phyloP scores from a whole-genome alignment of 2,329 filamentous ascomycete genomes.

The Basipetospora chlamydospora region DNA sequence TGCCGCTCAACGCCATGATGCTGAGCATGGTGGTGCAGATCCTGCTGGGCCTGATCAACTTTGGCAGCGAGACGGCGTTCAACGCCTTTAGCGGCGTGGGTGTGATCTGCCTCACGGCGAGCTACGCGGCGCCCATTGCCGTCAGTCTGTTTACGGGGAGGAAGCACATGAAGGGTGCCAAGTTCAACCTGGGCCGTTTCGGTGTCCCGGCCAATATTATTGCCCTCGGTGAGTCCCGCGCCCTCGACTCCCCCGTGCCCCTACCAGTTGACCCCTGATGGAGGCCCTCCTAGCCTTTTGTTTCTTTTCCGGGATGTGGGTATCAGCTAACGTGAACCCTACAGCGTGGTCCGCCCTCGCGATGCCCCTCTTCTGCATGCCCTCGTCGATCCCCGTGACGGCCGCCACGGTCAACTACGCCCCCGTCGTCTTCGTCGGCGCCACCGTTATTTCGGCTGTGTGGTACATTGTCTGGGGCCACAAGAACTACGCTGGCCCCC shows the following conservation, averaged over 20 bases:
- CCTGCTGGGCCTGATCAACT: conserved; percentile 51
- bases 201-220: conserved; percentile 49
- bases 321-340: not conserved
- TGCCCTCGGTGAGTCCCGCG: conserved; percentile 38
- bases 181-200: conserved; percentile 47
- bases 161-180: conserved; percentile 38
- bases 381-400: conserved; percentile 45
- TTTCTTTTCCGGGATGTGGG: too few species aligned
- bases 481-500: conserved; percentile 52
- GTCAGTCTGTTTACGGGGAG: conserved; percentile 48
- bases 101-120: conserved; percentile 54
- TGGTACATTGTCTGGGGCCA: conserved; percentile 61
- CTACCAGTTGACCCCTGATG: too few species aligned
- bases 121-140: conserved; percentile 53
- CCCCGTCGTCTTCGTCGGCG: conserved; percentile 57
- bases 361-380: conserved; percentile 64
- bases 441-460: conserved; percentile 40
- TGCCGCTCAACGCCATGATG: conserved; percentile 60
- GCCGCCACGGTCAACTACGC: conserved; percentile 55
- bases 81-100: conserved; percentile 58
- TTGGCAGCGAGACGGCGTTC: conserved; percentile 55
- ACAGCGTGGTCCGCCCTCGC: conserved; percentile 52
- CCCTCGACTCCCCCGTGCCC: too few species aligned
- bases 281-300: too few species aligned
- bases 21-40: conserved; percentile 52